A percentile compares a stretch with the other conserved stretches of the same genome.
Evolutionary conservation across 75 land plant genomes (phyloP).

Genomic region (Sequoia sempervirens): DNA sequence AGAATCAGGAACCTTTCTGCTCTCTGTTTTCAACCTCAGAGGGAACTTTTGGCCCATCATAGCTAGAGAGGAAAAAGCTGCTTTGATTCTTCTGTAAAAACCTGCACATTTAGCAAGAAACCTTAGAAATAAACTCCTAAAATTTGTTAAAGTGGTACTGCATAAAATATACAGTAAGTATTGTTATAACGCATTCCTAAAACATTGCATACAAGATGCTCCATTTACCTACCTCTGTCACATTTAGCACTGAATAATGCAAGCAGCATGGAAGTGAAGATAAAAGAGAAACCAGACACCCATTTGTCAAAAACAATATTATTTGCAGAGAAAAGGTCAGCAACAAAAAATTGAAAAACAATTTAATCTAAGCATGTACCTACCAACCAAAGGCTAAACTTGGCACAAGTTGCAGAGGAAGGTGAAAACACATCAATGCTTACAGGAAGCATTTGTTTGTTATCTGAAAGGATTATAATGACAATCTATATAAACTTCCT

Average conservation of each 20-base stretch:
- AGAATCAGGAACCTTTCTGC: conserved; percentile 6
- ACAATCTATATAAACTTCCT: not conserved
- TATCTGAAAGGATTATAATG: not conserved
- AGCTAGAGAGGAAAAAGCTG: conserved; percentile 68
- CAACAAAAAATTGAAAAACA: not conserved
- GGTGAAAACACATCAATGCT: not conserved
- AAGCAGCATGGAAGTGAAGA: not conserved
- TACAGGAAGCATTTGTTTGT: not conserved
- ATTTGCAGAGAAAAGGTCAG: not conserved
- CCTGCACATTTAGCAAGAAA: conserved; percentile 25
- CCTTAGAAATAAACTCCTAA: not conserved
- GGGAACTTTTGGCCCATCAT: conserved; percentile 41
- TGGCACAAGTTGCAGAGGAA: not conserved
- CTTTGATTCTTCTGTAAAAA: conserved; percentile 86
- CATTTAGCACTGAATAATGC: not conserved
- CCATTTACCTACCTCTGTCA: not conserved
- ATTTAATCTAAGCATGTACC: not conserved
- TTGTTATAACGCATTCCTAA: not conserved
- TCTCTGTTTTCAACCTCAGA: conserved; percentile 8
- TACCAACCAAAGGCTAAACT: not conserved
- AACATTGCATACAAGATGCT: not conserved
- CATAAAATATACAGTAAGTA: not conserved
- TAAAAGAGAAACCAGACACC: not conserved
- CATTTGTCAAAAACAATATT: not conserved
- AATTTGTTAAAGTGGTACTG: not conserved